Percentiles rank a stretch among this genome's conserved stretches.
Conservation (phyloP, 2,329 filamentous ascomycete species). For the Aspergillus sojae region DNA sequence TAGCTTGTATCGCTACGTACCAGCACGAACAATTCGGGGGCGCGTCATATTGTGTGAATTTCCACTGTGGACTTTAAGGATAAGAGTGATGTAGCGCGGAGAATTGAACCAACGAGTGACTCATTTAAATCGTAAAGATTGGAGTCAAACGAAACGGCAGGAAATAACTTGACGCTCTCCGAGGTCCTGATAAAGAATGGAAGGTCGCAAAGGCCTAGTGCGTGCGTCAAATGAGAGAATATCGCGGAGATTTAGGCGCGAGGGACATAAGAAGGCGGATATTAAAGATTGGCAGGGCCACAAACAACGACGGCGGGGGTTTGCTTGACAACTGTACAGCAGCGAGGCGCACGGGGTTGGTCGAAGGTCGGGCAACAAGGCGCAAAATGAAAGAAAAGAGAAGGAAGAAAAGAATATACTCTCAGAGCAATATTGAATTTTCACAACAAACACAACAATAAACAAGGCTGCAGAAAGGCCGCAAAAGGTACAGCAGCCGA, state of each 20-base stretch:
- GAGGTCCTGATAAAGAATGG: slow-evolving; percentile 6
- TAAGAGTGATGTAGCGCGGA: slow-evolving; percentile 8
- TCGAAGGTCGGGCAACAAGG: slow-evolving; percentile 24
- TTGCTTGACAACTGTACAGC: slow-evolving; percentile 3
- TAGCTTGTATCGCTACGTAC: slow-evolving; percentile 31
- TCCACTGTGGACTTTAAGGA: slow-evolving; percentile 14
- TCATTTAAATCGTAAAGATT: slow-evolving; percentile 22
- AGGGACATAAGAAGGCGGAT: slow-evolving; percentile 11
- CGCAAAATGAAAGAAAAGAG: slow-evolving; percentile 25
- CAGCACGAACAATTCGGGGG: slow-evolving; percentile 50
- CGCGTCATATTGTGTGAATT: slow-evolving; percentile 38
- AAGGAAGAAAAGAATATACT: slow-evolving; percentile 14
- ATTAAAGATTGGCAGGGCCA: slow-evolving; percentile 20
- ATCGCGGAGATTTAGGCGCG: slow-evolving; percentile 10
- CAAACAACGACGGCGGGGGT: slow-evolving; percentile 21
- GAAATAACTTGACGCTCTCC: slow-evolving; percentile 15
- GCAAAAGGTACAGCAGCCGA: slow-evolving; percentile 14
- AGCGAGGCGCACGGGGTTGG: slow-evolving; percentile 8
- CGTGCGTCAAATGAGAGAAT: slow-evolving; percentile 10
- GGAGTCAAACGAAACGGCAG: slow-evolving; percentile 7
- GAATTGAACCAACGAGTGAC: slow-evolving; percentile 22
- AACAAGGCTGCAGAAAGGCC: slow-evolving; percentile 15
- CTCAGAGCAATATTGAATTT: slow-evolving; percentile 2
- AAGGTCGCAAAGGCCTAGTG: slow-evolving; percentile 4
- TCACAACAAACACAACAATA: slow-evolving; percentile 6